Conservation (phyloP, 2,329 filamentous ascomycete species). For the Thermomyces lanuginosus region DNA sequence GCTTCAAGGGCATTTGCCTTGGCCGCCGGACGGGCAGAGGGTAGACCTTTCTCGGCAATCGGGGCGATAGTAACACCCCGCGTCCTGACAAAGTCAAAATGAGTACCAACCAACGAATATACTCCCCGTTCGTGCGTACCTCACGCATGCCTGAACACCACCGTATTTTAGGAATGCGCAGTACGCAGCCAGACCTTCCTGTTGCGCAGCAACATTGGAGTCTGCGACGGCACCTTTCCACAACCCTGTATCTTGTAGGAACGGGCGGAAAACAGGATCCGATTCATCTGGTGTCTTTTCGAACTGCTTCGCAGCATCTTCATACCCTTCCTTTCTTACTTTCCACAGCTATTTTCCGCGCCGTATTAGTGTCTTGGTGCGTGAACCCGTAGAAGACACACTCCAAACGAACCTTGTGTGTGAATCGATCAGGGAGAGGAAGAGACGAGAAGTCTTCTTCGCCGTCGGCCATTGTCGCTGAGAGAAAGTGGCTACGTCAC, state of each 20-base stretch:
- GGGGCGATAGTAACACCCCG: constrained; percentile 56
- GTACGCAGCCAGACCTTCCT: constrained; percentile 74
- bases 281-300: constrained; percentile 69
- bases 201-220: constrained; percentile 91
- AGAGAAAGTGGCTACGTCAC: background rate
- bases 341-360: constrained; percentile 61
- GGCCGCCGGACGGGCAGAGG: constrained; percentile 72
- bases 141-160: constrained; percentile 58
- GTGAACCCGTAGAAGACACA: no score
- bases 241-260: constrained; percentile 64
- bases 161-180: constrained; percentile 88
- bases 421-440: constrained; percentile 26
- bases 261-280: constrained; percentile 73
- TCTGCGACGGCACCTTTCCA: constrained; percentile 91
- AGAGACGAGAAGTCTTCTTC: constrained; percentile 30
- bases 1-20: constrained; percentile 80
- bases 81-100: constrained; percentile 37
- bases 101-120: background rate
- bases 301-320: constrained; percentile 79
- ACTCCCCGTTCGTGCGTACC: constrained; percentile 28
- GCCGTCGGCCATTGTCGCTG: constrained; percentile 24
- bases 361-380: constrained; percentile 2
- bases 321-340: constrained; percentile 85
- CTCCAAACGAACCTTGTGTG: constrained; percentile 28
- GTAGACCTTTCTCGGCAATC: constrained; percentile 80